Conservation (phyloP, 768 basidiomycete species). For the Russula brevipes region DNA sequence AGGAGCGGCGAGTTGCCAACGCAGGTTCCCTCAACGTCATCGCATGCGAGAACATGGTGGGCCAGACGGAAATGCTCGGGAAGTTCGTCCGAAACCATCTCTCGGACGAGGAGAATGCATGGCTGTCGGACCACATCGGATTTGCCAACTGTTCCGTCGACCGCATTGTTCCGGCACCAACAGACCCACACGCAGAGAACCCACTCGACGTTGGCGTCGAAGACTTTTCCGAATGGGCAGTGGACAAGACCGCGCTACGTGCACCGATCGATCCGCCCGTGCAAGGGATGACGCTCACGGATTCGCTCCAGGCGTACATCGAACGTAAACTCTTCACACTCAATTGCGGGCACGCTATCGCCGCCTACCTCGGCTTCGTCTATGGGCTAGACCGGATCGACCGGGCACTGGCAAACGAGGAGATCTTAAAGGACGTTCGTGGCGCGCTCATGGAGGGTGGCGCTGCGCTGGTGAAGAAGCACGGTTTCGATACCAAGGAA, state of each 20-base stretch:
- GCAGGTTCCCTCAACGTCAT: slow-evolving; percentile 33
- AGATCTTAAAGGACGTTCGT: slow-evolving; percentile 30
- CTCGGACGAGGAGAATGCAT: slow-evolving; percentile 30
- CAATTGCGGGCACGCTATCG: slow-evolving; percentile 39
- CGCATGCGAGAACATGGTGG: slow-evolving; percentile 40
- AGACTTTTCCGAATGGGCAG: slow-evolving; percentile 40
- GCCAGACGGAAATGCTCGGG: slow-evolving; percentile 33
- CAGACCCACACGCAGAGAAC: slow-evolving; percentile 18
- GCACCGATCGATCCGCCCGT: slow-evolving; percentile 29
- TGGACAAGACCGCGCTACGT: slow-evolving; percentile 33
- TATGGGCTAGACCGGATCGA: slow-evolving; percentile 32
- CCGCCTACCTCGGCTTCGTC: slow-evolving; percentile 38
- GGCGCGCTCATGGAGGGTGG: slow-evolving; percentile 37
- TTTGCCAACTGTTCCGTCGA: slow-evolving; percentile 42
- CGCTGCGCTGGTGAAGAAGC: slow-evolving; percentile 34
- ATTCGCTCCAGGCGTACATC: slow-evolving; percentile 35
- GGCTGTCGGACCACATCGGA: slow-evolving; percentile 33
- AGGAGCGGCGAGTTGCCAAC: slow-evolving; percentile 28
- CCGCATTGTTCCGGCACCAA: slow-evolving; percentile 33
- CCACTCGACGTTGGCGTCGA: slow-evolving; percentile 39
- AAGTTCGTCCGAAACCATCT: slow-evolving; percentile 32
- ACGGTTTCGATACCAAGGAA: slow-evolving; percentile 27
- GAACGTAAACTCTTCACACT: slow-evolving; percentile 43
- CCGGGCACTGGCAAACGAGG: slow-evolving; percentile 31
- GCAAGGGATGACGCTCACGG: slow-evolving; percentile 32